A percentile compares a stretch with the other conserved stretches of the same genome.
Evolutionary conservation across 2,329 filamentous ascomycete genomes (phyloP).

Genomic region (Dothistroma septosporum): DNA sequence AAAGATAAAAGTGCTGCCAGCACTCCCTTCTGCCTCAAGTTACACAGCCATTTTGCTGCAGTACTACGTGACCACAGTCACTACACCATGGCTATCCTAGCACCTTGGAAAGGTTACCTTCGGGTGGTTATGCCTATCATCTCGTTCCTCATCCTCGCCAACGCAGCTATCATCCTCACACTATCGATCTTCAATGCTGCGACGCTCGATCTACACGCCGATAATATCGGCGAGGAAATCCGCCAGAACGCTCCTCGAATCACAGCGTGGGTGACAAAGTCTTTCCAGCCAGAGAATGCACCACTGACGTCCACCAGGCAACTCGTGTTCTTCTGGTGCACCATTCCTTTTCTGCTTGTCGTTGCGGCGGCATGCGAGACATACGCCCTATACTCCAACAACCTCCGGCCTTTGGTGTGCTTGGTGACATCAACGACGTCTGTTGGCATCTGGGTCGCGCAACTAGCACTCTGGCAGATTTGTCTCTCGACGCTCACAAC

Average conservation of each 20-base stretch:
- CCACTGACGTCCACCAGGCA: conserved; percentile 7
- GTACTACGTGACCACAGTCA: neutral
- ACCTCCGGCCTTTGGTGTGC: conserved; percentile 10
- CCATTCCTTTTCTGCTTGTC: conserved; percentile 11
- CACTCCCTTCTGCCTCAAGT: neutral
- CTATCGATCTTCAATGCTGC: conserved; percentile 16
- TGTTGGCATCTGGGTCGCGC: conserved; percentile 8
- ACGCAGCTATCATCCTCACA: conserved; percentile 15
- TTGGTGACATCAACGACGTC: conserved; percentile 13
- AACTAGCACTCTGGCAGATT: conserved; percentile 14
- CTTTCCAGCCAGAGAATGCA: neutral
- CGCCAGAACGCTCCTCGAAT: neutral
- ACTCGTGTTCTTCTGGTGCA: conserved; percentile 19
- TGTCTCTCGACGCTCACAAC: neutral
- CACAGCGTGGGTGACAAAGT: conserved; percentile 12
- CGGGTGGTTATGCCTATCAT: conserved; percentile 16
- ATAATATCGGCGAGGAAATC: conserved; percentile 3
- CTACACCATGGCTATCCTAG: conserved; percentile 16
- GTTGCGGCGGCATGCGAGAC: conserved; percentile 9
- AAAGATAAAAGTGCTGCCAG: conserved; percentile 3
- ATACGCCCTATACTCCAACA: conserved; percentile 12
- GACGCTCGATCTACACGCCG: conserved; percentile 10
- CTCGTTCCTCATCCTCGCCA: conserved; percentile 11
- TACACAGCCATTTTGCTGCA: neutral
- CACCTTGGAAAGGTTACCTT: conserved; percentile 22